These are phyloP conservation scores for Lichtheimia corymbifera DNA, from an alignment of 371 early-diverging fungal species.

Conservation along the genomic window DNA sequence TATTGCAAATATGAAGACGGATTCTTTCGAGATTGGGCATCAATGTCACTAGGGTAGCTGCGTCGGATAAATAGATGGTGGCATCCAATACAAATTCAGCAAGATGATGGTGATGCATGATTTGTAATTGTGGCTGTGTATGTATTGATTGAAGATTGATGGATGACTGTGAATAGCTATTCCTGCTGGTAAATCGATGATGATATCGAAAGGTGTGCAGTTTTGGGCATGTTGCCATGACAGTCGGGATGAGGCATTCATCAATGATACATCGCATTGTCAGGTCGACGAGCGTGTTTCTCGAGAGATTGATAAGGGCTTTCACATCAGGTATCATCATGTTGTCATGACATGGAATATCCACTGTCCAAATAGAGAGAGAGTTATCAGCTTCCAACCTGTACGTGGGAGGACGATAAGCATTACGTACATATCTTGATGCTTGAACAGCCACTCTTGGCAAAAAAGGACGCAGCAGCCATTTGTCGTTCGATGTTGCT, in stretches of 20 bases:
- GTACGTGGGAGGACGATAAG: neutral
- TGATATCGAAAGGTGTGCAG: slow-evolving; percentile 2
- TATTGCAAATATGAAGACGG: neutral
- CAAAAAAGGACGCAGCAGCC: neutral
- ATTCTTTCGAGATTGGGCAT: slow-evolving; percentile 1
- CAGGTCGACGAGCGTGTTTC: slow-evolving; percentile 1
- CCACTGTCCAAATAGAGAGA: neutral
- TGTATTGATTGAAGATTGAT: too few species aligned
- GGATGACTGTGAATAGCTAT: neutral
- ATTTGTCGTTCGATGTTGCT: neutral
- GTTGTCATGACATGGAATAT: neutral
- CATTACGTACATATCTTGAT: slow-evolving; percentile 3
- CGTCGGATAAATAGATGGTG: neutral
- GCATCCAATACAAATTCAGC: slow-evolving; percentile 4
- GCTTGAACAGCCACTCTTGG: slow-evolving; percentile 1
- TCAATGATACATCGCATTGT: slow-evolving; percentile 3
- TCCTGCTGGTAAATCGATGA: neutral
- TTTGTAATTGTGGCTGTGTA: neutral
- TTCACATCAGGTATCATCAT: neutral
- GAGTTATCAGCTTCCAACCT: neutral
- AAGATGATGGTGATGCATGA: too few species aligned
- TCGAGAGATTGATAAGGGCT: neutral
- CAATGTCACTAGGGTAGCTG: neutral
- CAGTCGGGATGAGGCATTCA: neutral
- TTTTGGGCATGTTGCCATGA: slow-evolving; percentile 2